These are phyloP conservation scores for Yamagishiella unicocca DNA, from an alignment of 139 green algal species.

Conservation along the genomic window DNA sequence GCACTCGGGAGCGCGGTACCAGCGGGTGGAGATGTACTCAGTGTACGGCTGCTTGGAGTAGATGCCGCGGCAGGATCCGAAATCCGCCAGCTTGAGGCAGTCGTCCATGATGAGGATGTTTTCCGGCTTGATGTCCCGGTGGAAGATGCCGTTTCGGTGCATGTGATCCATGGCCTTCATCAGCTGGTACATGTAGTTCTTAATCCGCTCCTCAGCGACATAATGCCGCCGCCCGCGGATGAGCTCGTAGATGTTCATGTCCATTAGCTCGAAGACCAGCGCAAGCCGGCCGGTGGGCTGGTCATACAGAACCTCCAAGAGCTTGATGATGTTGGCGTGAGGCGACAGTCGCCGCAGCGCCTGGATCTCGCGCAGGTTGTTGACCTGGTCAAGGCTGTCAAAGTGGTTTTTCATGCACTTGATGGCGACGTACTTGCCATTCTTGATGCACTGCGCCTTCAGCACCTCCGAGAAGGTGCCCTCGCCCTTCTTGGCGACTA, in stretches of 20 bases:
- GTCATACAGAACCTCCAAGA: slow-evolving; percentile 91
- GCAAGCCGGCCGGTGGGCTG: slow-evolving; percentile 89
- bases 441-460: slow-evolving; percentile 93
- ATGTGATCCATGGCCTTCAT: slow-evolving; percentile 93
- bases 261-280: slow-evolving; percentile 94
- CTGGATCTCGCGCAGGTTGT: slow-evolving; percentile 91
- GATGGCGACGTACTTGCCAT: slow-evolving; percentile 90
- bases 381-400: slow-evolving; percentile 88
- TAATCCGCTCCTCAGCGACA: slow-evolving; percentile 82
- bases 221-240: slow-evolving; percentile 88
- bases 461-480: slow-evolving; percentile 92
- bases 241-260: slow-evolving; percentile 83
- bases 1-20: slow-evolving; percentile 87
- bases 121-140: slow-evolving; percentile 92
- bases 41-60: slow-evolving; percentile 92
- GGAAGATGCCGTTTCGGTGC: slow-evolving; percentile 91
- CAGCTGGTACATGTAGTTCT: slow-evolving; percentile 90
- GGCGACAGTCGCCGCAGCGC: slow-evolving; percentile 84
- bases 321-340: slow-evolving; percentile 89
- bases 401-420: slow-evolving; percentile 96
- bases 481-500: slow-evolving; percentile 92
- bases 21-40: slow-evolving; percentile 91
- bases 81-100: slow-evolving; percentile 88
- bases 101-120: slow-evolving; percentile 94
- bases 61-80: slow-evolving; percentile 87